phyloP scores from a whole-genome alignment of 2,329 filamentous ascomycete species.

The Fusarium euwallaceae region DNA sequence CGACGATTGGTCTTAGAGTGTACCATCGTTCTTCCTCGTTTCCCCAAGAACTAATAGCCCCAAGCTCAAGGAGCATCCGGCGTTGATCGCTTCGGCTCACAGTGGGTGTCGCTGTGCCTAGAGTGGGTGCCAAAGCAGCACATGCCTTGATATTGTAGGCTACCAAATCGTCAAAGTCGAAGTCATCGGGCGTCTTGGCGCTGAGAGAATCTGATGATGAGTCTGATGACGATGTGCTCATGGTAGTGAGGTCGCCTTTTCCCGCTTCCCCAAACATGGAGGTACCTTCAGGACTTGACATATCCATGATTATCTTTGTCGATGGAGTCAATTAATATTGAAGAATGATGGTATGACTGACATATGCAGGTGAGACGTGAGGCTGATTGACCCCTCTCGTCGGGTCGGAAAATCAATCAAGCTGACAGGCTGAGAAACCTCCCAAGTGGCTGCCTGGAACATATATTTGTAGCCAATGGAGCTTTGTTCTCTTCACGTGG shows the following conservation, averaged over 20 bases:
- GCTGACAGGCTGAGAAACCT: not conserved
- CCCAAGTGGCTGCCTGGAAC: not conserved
- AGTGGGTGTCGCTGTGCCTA: not conserved
- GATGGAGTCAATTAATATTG: not conserved
- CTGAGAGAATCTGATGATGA: not conserved
- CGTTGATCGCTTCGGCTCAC: not conserved
- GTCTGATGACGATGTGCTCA: not conserved
- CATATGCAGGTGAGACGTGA: not conserved
- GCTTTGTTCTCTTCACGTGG: not conserved
- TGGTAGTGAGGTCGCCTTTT: not conserved
- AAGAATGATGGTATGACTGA: not conserved
- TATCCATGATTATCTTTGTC: not conserved
- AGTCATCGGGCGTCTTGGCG: not conserved
- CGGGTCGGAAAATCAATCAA: conserved; percentile 5
- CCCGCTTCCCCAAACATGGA: not conserved
- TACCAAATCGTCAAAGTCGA: not conserved
- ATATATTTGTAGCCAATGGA: not conserved
- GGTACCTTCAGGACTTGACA: not conserved
- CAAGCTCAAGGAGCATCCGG: not conserved
- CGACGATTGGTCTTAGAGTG: not conserved
- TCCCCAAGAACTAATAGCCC: not conserved
- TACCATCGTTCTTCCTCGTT: not conserved
- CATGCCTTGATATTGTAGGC: not conserved
- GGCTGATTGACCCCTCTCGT: not conserved
- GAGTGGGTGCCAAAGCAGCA: not conserved